phyloP scores from a whole-genome alignment of 345 rosid species.

The Firmiana major region DNA sequence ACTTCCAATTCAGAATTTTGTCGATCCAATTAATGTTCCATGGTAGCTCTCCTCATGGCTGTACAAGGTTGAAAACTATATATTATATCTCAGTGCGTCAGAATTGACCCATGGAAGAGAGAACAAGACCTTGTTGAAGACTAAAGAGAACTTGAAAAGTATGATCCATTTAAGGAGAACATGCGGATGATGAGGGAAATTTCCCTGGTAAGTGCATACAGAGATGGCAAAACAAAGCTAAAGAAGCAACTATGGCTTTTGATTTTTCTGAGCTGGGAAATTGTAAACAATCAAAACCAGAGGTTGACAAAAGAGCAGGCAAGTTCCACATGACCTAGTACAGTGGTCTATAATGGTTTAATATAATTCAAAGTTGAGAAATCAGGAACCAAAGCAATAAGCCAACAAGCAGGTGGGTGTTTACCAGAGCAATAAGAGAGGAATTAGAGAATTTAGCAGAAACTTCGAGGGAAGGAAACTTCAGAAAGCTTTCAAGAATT shows the following conservation, averaged over 20 bases:
- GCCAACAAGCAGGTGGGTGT: not conserved
- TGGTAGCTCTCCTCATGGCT: not conserved
- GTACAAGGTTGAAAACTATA: conserved; percentile 7
- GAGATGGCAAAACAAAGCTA: not conserved
- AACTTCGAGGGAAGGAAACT: not conserved
- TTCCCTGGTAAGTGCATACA: conserved; percentile 4
- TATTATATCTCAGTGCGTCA: not conserved
- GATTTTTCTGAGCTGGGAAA: conserved; percentile 2
- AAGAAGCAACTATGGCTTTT: not conserved
- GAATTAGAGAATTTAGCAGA: not conserved
- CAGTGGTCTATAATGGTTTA: not conserved
- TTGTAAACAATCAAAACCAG: not conserved
- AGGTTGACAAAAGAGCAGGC: not conserved
- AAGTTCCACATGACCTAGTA: not conserved
- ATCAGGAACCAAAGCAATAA: not conserved
- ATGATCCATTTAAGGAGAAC: not conserved
- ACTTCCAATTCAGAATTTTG: not conserved
- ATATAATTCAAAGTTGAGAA: conserved; percentile 1
- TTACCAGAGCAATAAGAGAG: not conserved
- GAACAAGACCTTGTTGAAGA: not conserved
- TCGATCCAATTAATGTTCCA: not conserved
- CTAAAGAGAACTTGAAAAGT: not conserved
- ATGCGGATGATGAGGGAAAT: not conserved
- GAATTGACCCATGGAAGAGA: conserved; percentile 6
- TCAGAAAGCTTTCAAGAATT: not conserved